phyloP scores from a whole-genome alignment of 345 rosid genomes.

The Eucalyptus tenuipes region DNA sequence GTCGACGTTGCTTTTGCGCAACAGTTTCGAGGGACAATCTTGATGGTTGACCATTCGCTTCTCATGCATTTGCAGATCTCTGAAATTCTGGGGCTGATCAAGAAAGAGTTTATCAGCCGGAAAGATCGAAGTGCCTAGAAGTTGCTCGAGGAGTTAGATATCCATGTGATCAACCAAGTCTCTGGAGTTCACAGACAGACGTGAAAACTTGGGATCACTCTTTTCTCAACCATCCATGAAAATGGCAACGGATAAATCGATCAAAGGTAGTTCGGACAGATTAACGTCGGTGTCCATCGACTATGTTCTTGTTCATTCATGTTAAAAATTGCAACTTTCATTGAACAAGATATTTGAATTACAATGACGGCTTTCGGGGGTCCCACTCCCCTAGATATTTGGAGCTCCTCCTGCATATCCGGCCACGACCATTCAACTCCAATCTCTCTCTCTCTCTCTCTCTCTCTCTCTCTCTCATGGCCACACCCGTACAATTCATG shows the following conservation, averaged over 20 bases:
- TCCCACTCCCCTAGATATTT: neutral
- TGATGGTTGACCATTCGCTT: neutral
- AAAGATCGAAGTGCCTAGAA: neutral
- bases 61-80: constrained; percentile 24
- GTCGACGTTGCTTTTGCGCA: neutral
- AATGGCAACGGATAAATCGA: neutral
- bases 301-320: neutral
- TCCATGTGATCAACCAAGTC: neutral
- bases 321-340: neutral
- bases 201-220: neutral
- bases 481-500: neutral
- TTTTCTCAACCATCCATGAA: neutral
- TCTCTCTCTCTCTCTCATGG: neutral
- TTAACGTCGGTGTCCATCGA: neutral
- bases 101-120: constrained; percentile 18
- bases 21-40: neutral
- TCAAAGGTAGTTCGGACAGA: neutral
- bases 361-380: neutral
- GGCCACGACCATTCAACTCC: neutral
- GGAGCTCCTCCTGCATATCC: neutral
- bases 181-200: neutral
- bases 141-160: neutral
- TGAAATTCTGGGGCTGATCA: constrained; percentile 36
- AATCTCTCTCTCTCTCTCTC: neutral
- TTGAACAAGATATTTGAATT: neutral